A percentile compares a stretch with the other conserved stretches of the same genome.
Evolutionary conservation across 83 land plant genomes (phyloP).

Genomic region (Picea abies): DNA sequence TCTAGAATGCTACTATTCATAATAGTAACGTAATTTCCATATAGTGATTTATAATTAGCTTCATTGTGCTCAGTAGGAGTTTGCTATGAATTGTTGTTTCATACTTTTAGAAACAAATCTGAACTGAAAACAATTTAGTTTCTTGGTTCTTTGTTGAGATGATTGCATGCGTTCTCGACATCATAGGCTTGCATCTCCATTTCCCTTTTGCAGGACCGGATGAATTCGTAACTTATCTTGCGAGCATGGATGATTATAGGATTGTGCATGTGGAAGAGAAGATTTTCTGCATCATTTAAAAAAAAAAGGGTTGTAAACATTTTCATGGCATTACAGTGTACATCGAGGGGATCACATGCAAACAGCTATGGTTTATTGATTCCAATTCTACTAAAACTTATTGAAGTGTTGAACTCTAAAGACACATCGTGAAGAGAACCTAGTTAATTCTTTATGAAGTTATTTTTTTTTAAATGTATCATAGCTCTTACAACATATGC

Average conservation of each 20-base stretch:
- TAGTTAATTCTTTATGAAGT: neutral
- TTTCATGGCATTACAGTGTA: neutral
- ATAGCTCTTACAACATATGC: neutral
- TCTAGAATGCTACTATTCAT: neutral
- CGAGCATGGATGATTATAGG: neutral
- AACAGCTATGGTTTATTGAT: neutral
- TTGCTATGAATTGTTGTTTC: neutral
- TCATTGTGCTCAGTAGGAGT: neutral
- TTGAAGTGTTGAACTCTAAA: neutral
- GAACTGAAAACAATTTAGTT: neutral
- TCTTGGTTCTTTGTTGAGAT: neutral
- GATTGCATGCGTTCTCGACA: neutral
- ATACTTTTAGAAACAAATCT: too few relatives aligned
- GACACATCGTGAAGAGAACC: neutral
- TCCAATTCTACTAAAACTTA: neutral
- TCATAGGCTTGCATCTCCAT: neutral
- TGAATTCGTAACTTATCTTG: neutral
- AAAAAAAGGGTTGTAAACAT: neutral
- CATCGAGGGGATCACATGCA: neutral
- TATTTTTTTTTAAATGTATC: neutral
- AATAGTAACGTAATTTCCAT: neutral
- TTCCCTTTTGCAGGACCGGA: neutral
- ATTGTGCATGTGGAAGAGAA: neutral
- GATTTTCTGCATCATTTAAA: neutral
- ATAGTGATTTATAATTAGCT: neutral